Evolutionary conservation across 2,329 filamentous ascomycete genomes (phyloP).

Genomic region (Ophiocordyceps robertsii): DNA sequence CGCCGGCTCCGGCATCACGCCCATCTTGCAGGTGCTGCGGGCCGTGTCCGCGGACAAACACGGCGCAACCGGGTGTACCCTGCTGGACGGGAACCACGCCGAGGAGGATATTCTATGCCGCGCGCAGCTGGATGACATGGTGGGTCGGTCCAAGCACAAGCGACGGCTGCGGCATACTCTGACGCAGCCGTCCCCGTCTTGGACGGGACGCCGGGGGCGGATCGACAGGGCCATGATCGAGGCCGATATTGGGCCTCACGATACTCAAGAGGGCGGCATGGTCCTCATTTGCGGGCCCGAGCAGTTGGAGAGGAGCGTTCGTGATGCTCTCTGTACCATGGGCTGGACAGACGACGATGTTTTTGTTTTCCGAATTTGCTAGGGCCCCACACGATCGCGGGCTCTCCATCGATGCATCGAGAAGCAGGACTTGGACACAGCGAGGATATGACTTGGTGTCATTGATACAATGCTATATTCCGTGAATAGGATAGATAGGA

Average conservation of each 20-base stretch:
- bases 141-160: constrained; percentile 34
- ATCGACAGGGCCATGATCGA: constrained; percentile 51
- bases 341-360: constrained; percentile 42
- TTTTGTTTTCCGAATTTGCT: constrained; percentile 9
- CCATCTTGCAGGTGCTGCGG: constrained; percentile 70
- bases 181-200: constrained; percentile 46
- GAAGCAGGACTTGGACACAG: too few relatives aligned
- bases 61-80: constrained; percentile 54
- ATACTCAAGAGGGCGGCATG: constrained; percentile 36
- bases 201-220: constrained; percentile 55
- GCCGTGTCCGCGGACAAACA: constrained; percentile 52
- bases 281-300: constrained; percentile 71
- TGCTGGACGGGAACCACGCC: constrained; percentile 66
- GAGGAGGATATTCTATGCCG: constrained; percentile 75
- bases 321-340: constrained; percentile 34
- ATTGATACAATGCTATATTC: too few relatives aligned
- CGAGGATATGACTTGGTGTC: too few relatives aligned
- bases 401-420: too few relatives aligned
- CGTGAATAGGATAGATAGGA: too few relatives aligned
- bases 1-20: constrained; percentile 83
- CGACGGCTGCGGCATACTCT: constrained; percentile 59
- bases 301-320: constrained; percentile 56
- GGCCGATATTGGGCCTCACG: constrained; percentile 36
- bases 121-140: constrained; percentile 55
- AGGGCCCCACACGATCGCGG: too few relatives aligned